These are phyloP conservation scores for Phalaenopsis hybrid DNA, from an alignment of 116 monocot genomes.

Conservation along the genomic window DNA sequence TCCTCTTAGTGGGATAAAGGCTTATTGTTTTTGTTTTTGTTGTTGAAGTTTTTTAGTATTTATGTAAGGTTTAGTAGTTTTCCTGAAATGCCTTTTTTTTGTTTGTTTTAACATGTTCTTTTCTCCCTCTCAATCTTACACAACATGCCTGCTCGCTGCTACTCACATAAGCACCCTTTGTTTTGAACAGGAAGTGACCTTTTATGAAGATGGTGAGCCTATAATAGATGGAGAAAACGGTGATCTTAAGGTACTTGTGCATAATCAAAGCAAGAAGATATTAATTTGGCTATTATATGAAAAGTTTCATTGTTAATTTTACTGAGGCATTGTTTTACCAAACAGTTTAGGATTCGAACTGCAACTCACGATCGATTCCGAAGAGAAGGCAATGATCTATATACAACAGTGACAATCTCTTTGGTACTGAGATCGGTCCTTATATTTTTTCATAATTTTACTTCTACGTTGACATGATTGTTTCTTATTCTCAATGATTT, in stretches of 20 bases:
- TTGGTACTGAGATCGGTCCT: slow-evolving; percentile 44
- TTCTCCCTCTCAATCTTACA: not conserved
- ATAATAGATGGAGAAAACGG: slow-evolving; percentile 95
- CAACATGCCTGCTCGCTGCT: slow-evolving; percentile 1
- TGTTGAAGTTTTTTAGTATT: too few relatives aligned
- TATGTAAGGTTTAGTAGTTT: not conserved
- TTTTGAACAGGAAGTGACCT: slow-evolving; percentile 66
- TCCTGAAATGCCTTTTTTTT: not conserved
- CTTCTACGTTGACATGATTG: not conserved
- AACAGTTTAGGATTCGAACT: slow-evolving; percentile 88
- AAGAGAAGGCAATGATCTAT: slow-evolving; percentile 90
- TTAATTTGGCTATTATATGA: not conserved
- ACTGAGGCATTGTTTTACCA: slow-evolving; percentile 6
- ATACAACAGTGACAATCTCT: slow-evolving; percentile 82
- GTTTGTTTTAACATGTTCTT: not conserved
- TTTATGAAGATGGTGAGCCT: slow-evolving; percentile 97
- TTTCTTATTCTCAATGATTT: not conserved
- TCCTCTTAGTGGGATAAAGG: too few relatives aligned
- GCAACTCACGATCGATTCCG: slow-evolving; percentile 77
- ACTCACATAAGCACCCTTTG: not conserved
- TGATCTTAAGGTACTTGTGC: slow-evolving; percentile 73
- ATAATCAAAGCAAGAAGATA: not conserved
- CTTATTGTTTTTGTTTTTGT: too few relatives aligned
- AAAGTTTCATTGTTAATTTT: not conserved
- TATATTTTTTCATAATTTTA: not conserved